Evolutionary conservation across 805 yeast genomes (phyloP), one percentile per base, ranked within the genome.

Genomic region (Ascoidea tarda): DNA sequence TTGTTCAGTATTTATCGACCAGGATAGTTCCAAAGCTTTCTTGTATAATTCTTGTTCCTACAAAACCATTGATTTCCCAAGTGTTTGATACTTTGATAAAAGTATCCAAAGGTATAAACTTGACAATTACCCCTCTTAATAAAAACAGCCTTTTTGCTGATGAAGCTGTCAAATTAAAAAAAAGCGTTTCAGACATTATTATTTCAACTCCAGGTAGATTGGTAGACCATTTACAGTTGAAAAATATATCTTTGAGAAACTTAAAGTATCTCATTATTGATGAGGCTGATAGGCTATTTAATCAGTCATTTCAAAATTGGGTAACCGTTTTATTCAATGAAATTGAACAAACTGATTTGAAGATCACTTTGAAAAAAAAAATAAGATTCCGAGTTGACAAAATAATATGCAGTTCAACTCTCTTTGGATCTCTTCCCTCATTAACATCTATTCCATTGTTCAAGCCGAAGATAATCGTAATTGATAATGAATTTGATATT

Each of bases 261-360:
- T 70, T 90, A 54, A 72, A 78, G 57, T 84, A 74, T 63, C 69
- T 86, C 59, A 79, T 86, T 8, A 75, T 86, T 50, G 95, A 86
- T 67, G 95, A 86, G 66, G 95, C 91, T 6, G 95, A 86, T 66
- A 70, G 88, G 56, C 67, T 86, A 54, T 70, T 93, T 58, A 88
- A 87, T 62, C 97, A 93, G 65, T 79, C 86, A 12, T 93, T 88
- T 66, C 97, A 93, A 67, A 88, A 89, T 64, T 93, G 99, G 99
- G 76, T 86, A 68, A 72, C 74, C 62, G 59, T 73, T 70, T 49
- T 72, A 82, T 38, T 70, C 81, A 6, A 46, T 56, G 31, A 60
- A 54, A 49, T 47, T 59, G 21, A 70, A 65, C 16, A 53, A 61
- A 5, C 71, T 68, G 57, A 54, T 42, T 58, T 59, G 61, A 67